A percentile compares a stretch with the other conserved stretches of the same genome.
Conservation (phyloP, 306 rosid genomes). For the Vigna hirtella region DNA sequence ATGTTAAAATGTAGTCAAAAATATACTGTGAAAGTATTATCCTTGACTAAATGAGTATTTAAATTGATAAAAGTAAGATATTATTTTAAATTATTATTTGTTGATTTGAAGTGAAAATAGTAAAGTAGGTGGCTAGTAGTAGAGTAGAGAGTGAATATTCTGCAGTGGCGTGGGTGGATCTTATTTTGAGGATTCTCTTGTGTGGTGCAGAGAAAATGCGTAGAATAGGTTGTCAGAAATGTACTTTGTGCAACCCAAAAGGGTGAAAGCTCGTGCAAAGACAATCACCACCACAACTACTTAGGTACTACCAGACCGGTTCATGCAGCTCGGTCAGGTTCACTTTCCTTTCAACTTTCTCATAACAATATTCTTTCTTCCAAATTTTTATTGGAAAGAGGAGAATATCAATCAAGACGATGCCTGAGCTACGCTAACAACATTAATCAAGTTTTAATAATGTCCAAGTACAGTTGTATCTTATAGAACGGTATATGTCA, state of each 20-base stretch:
- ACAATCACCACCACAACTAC: constrained; percentile 62
- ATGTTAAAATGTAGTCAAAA: accelerated
- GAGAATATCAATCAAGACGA: too few species aligned
- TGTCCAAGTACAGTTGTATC: too few species aligned
- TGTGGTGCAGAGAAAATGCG: constrained; percentile 47
- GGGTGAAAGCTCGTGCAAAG: constrained; percentile 33
- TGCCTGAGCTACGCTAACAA: too few species aligned
- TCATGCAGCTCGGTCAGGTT: constrained; percentile 64
- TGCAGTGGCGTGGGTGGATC: neutral
- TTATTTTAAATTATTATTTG: too few species aligned
- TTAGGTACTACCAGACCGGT: constrained; percentile 59
- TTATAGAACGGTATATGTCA: too few species aligned
- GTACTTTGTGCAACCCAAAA: constrained; percentile 50
- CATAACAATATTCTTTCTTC: neutral
- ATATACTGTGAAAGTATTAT: too few species aligned
- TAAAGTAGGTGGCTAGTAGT: too few species aligned
- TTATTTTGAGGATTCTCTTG: constrained; percentile 49
- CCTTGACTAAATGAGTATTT: too few species aligned
- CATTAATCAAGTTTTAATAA: too few species aligned
- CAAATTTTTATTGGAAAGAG: neutral
- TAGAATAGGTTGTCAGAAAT: constrained; percentile 51
- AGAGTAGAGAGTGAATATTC: neutral
- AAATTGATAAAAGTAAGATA: too few species aligned
- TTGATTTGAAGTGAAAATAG: too few species aligned
- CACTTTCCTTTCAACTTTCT: neutral